Conservation (phyloP, 2,329 filamentous ascomycete species). For the Orbilia javanica region DNA sequence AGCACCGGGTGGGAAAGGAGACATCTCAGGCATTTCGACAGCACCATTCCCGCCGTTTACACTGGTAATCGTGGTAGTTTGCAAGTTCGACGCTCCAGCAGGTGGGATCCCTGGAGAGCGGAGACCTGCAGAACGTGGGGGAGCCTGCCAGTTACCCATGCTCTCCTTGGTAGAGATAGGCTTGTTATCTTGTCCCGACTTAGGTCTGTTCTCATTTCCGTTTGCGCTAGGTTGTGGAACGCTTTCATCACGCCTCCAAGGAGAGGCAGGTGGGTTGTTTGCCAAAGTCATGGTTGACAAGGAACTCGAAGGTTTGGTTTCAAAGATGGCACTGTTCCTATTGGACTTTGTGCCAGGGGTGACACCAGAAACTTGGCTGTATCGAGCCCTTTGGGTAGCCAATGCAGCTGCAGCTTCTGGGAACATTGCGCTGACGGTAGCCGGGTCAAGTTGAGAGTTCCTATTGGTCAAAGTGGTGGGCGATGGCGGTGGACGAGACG, state of each 20-base stretch:
- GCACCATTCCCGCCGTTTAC: constrained; percentile 75
- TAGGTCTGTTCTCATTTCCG: constrained; percentile 59
- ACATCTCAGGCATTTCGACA: constrained; percentile 83
- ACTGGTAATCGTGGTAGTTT: constrained; percentile 78
- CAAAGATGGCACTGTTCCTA: constrained; percentile 86
- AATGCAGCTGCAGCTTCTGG: constrained; percentile 98
- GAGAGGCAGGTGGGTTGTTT: constrained; percentile 78
- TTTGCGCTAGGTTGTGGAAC: constrained; percentile 68
- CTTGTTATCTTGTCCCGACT: constrained; percentile 55
- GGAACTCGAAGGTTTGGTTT: constrained; percentile 68
- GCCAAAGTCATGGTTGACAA: constrained; percentile 77
- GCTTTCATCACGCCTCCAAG: constrained; percentile 73
- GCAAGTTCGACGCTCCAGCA: constrained; percentile 43
- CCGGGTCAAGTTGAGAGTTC: constrained; percentile 92
- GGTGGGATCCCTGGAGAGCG: constrained; percentile 80
- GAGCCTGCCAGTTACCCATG: constrained; percentile 96
- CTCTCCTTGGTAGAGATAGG: constrained; percentile 73
- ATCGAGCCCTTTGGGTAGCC: constrained; percentile 96
- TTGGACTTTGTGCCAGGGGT: constrained; percentile 78
- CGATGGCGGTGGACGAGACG: constrained; percentile 72
- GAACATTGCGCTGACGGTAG: constrained; percentile 98
- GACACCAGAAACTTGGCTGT: constrained; percentile 92
- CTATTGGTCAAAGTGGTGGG: constrained; percentile 83
- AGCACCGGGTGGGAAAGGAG: constrained; percentile 83
- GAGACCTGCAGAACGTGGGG: constrained; percentile 79